phyloP scores from a whole-genome alignment of 148 eudicot species.

The Fallopia convolvulus region DNA sequence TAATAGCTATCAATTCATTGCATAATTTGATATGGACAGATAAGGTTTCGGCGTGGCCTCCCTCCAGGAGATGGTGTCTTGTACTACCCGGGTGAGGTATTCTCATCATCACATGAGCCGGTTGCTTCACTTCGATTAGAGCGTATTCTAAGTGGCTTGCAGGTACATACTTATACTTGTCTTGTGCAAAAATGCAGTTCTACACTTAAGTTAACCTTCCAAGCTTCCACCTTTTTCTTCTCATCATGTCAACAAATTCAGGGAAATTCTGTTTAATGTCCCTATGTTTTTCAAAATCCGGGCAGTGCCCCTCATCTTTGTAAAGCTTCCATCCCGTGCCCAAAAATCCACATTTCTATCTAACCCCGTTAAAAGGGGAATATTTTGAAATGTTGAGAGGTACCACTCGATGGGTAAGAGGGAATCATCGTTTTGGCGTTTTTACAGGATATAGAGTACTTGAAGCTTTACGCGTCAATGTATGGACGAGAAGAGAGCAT shows the following conservation, averaged over 20 bases:
- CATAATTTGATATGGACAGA: constrained; percentile 29
- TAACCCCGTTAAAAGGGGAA: too few species aligned
- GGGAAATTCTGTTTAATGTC: background rate
- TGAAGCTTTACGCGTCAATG: constrained; percentile 76
- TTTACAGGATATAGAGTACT: constrained; percentile 80
- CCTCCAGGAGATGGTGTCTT: constrained; percentile 99
- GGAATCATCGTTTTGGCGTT: background rate
- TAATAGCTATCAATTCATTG: background rate
- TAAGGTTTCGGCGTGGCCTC: constrained; percentile 91
- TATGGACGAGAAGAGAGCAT: constrained; percentile 80
- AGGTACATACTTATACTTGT: constrained; percentile 32
- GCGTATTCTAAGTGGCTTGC: constrained; percentile 93
- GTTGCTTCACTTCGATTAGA: constrained; percentile 91
- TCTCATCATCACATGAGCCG: constrained; percentile 78
- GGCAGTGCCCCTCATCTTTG: background rate
- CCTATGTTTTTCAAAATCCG: too few species aligned
- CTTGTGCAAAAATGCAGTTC: background rate
- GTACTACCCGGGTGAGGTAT: constrained; percentile 94
- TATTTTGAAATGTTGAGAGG: too few species aligned
- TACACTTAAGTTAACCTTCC: background rate
- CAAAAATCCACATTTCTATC: too few species aligned
- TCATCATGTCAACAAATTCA: background rate
- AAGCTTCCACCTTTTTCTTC: background rate
- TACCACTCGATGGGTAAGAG: background rate
- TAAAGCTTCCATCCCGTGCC: background rate